Conservation (phyloP, 331 rosid genomes). For the Rhamnella rubrinervis region DNA sequence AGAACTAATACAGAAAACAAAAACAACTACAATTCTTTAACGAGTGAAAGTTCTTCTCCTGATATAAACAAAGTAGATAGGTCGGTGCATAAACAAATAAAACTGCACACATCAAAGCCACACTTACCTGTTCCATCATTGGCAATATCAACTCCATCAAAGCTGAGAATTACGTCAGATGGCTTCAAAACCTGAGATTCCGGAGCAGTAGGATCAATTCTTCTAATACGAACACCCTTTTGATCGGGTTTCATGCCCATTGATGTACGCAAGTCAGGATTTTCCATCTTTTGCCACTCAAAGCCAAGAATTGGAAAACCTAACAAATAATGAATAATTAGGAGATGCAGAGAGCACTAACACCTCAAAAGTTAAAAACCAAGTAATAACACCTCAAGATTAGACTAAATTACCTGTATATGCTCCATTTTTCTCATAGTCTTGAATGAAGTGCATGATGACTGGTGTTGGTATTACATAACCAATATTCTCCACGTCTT, state of each 20-base stretch:
- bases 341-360: not conserved
- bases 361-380: not conserved
- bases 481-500: conserved; percentile 53
- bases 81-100: not conserved
- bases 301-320: conserved; percentile 59
- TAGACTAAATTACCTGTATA: conserved; percentile 39
- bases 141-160: conserved; percentile 51
- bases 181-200: conserved; percentile 53
- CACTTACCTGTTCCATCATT: conserved; percentile 52
- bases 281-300: conserved; percentile 67
- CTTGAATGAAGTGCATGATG: conserved; percentile 50
- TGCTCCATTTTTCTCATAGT: conserved; percentile 48
- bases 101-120: conserved; percentile 1
- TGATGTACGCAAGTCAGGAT: conserved; percentile 49
- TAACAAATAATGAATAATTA: conserved; percentile 16
- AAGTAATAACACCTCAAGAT: not conserved
- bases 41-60: not conserved
- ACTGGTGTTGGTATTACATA: conserved; percentile 61
- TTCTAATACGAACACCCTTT: conserved; percentile 55
- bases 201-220: conserved; percentile 51
- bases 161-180: conserved; percentile 52
- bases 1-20: not conserved
- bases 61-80: not conserved
- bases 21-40: not conserved
- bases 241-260: conserved; percentile 54